Base-by-base conservation (phyloP, 1,139 yeast genomes). In the Sugiyamaella xylanicola region DNA sequence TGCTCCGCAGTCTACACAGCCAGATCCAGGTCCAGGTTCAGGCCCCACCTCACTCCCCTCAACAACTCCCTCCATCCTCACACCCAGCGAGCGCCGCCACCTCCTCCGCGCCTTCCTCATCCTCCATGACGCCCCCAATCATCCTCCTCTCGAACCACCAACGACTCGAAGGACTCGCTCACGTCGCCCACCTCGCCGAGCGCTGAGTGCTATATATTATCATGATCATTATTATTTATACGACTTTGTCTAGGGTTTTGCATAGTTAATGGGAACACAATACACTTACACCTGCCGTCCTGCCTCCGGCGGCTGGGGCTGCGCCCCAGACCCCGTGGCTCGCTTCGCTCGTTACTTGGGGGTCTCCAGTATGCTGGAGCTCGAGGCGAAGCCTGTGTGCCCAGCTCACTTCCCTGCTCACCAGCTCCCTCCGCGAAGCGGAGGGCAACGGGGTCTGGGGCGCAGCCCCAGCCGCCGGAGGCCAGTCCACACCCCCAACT, bases 101-200 rank as follows among this genome's bases (percentile, higher is more conserved):
- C n/a, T n/a, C n/a, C n/a, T n/a, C n/a, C n/a, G n/a, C n/a, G n/a
- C n/a, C n/a, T n/a, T n/a, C n/a, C n/a, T n/a, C n/a, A n/a, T n/a
- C n/a, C 17, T 22, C 46, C n/a, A 45, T 32, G 29, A 19, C 51
- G 3, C 46, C 46, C 9, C 52, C 52, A 19, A 19, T 40, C 20
- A 40, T 48, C 11, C 29, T 48, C 5, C 40, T 48, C 11, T 29
- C 48, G 16, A 39, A 22, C 36, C 55, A 55, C 35, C 55, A 54
- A 39, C 59, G 62, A 15, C 61, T 63, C 13, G 65, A 63, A 20
- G 65, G 65, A 17, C 57, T 63, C 4, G 65, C 66, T 4, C 64
- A 63, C 19, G 59, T 61, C 7, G 66, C 65, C 46, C 60, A 59
- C 46, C 54, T 46, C 32, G 50, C 50, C n/a, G 56, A 51, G 19